phyloP scores from a whole-genome alignment of 306 rosid genomes.

The Cucumis cinereus region DNA sequence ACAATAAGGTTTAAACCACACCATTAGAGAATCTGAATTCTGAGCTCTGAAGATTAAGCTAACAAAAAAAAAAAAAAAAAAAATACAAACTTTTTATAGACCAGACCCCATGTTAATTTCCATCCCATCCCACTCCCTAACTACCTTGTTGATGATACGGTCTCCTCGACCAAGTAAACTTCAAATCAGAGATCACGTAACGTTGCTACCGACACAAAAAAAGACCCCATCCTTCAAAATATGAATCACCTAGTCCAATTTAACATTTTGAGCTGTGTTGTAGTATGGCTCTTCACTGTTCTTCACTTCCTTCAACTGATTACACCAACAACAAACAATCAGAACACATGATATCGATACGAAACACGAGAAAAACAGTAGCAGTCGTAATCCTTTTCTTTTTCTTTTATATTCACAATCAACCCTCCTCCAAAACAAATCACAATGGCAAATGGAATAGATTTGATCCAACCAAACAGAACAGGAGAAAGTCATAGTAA shows the following conservation, averaged over 20 bases:
- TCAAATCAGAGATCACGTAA: not conserved
- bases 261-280: slow-evolving; percentile 20
- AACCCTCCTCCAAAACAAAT: not conserved
- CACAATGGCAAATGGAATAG: not conserved
- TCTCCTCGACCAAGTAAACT: not conserved
- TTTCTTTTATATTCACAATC: not conserved
- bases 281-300: slow-evolving; percentile 32
- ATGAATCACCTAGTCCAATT: slow-evolving; percentile 30
- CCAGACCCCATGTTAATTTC: slow-evolving; percentile 1
- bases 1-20: slow-evolving; percentile 6
- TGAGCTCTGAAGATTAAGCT: not conserved
- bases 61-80: not conserved
- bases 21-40: not conserved
- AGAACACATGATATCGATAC: not conserved
- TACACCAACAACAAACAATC: slow-evolving; percentile 10
- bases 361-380: not conserved
- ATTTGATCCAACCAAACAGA: not conserved
- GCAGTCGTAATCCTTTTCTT: not conserved
- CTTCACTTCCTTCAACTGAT: slow-evolving; percentile 53
- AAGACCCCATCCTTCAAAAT: slow-evolving; percentile 11
- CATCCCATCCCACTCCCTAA: not conserved
- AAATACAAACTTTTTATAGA: not conserved
- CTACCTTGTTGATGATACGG: not conserved
- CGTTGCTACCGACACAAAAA: not conserved
- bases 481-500: not conserved